Evolutionary conservation across 768 basidiomycete species (phyloP), one percentile per base, ranked within the genome.

Genomic region (Postia placenta): DNA sequence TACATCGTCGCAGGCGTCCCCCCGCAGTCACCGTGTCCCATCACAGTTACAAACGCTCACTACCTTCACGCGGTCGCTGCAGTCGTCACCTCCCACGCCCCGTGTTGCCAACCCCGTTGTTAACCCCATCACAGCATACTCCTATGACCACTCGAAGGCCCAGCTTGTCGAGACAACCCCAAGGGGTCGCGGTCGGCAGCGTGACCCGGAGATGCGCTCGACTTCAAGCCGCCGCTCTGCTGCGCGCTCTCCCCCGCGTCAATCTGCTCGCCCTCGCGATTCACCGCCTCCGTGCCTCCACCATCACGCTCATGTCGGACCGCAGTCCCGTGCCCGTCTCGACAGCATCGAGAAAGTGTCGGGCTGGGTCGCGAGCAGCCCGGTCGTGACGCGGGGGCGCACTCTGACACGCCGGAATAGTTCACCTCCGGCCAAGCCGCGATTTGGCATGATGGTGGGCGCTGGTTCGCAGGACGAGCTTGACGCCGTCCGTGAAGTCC

Each of bases 381-480:
- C 60, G 11, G 63, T 50, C 65, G 72, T 37, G 60, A 4, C 76
- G 79, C 36, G 57, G 64, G 41, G 53, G 52, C 27, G 49, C 53
- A 39, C 52, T 20, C 43, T 24, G 57, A 49, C 56, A 23, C 74
- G 80, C 56, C 74, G 78, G 53, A 80, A 76, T 63, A 79, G 78
- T 50, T 83, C 83, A 2, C 79, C 81, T 14, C 72, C 74, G 42
- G 74, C 75, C 40, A 56, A 55, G 48, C 49, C 49, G 27, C 30
- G 40, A 22, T n/a, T 52, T 5, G 72, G 74, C 68, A 63, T 69
- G 45, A 55, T 72, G 24, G 64, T 65, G 26, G 65, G 63, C 48
- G 15, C 7, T 33, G 30, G 30, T 15, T 58, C 67, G 27, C 62
- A 64, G 47, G 60, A 69, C 11, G 38, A 53, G 1, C 46, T 46